Base-by-base conservation (phyloP, 192 early-diverging fungal genomes). In the Coemansia sp. region DNA sequence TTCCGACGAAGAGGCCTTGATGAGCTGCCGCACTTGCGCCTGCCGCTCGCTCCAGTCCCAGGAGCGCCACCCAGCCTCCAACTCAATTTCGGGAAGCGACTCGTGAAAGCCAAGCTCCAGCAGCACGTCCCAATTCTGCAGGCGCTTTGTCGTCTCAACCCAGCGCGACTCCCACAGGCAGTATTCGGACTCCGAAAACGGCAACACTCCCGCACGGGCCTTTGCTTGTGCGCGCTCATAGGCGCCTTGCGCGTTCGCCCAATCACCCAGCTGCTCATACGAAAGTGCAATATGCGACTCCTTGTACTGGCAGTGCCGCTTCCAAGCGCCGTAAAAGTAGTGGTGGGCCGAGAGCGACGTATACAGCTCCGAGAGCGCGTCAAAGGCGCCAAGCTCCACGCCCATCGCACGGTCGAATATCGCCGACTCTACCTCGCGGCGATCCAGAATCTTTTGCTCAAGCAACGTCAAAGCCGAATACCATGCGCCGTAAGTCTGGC, bases 101-200 rank as follows among this genome's bases (percentile, higher is more conserved):
- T 99, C 97, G 61, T 94, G 91, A 70, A 94, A 92, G 12, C 94
- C 89, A 37, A 99, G 87, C 61, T 99, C 98, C 6, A 86, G 84
- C 50, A 99, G 82, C 65, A 98, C 90, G 64, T 99, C 98, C 98
- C 98, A 99, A 73, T 92, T 94, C 77, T 99, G 97, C 22, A 99
- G 76, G 40, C 91, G 90, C 66, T 97, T 85, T 0, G 96, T 91
- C 47, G 93, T 94, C 32, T 80, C 78, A 24, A 98, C 87, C 98
- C 98, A 99, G 61, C 95, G 93, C 61, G 95, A 89, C 84, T 99
- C 98, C 98, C 98, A 99, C 20, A 99, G 77, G 29, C 86, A 85
- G 75, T 98, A 99, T 63, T 99, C 98, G 2, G 93, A 88, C 76
- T 99, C 98, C 29, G 90, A 89, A 67, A 95, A 98, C 13, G 93